Evolutionary conservation across 495 filamentous ascomycete genomes (phyloP).

Genomic region (Aspergillus homomorphus): DNA sequence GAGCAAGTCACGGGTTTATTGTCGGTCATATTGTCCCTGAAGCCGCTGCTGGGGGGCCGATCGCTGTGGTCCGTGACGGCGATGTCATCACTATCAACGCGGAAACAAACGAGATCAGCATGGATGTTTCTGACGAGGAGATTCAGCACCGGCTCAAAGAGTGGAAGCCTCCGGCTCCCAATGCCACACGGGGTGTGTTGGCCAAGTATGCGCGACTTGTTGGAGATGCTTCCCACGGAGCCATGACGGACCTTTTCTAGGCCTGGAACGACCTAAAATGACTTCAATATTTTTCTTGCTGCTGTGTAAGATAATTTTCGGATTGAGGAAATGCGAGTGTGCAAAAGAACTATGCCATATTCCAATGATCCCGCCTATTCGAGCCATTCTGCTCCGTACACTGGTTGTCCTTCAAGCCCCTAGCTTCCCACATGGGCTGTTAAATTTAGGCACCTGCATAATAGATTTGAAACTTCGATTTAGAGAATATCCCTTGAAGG

Average conservation of each 20-base stretch:
- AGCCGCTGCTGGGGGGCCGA: constrained; percentile 77
- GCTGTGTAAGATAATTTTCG: neutral
- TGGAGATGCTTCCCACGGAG: constrained; percentile 69
- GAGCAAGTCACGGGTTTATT: constrained; percentile 93
- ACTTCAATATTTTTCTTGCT: neutral
- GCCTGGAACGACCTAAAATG: neutral
- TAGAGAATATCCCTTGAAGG: no score
- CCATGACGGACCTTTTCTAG: constrained; percentile 53
- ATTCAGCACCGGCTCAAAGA: constrained; percentile 59
- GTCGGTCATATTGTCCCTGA: constrained; percentile 94
- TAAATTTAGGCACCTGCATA: no score
- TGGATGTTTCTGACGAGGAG: constrained; percentile 75
- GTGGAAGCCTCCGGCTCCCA: constrained; percentile 72
- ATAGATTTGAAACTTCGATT: no score
- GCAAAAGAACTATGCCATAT: no score
- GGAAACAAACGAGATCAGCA: constrained; percentile 67
- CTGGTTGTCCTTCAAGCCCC: no score
- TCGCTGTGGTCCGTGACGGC: constrained; percentile 75
- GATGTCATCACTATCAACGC: constrained; percentile 88
- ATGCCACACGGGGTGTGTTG: constrained; percentile 80
- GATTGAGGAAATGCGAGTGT: no score
- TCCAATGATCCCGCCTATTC: neutral
- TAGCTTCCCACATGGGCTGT: no score
- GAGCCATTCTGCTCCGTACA: no score
- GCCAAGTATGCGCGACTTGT: constrained; percentile 85